Base-by-base conservation (phyloP, 768 basidiomycete species). In the Trametes cinnabarina region DNA sequence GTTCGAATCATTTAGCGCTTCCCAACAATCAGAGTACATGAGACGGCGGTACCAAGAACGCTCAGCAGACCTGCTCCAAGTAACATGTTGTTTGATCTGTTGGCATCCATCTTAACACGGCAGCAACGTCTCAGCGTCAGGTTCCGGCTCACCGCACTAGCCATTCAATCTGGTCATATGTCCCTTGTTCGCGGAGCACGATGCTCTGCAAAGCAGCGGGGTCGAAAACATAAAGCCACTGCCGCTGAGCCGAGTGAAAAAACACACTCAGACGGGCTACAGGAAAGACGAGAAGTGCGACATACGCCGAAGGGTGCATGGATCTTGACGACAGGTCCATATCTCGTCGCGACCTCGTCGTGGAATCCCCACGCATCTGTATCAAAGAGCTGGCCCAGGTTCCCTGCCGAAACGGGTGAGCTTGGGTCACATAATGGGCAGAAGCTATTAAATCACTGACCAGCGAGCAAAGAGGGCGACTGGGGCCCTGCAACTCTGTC, bases 221-320 rank as follows among this genome's bases (percentile, higher is more conserved):
- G 40, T 68, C 67, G 47, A 60, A 66, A 6, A 63, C 65, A 58
- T 66, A 67, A 0, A 70, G 62, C 52, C 63, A 63, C 20, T 58
- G 52, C 17, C 57, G 42, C 69, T 70, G 30, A 2, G 40, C 4
- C 10, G 5, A 35, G 26, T 15, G 14, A 17, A 7, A 32, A 9
- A 2, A 19, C 30, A 32, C 26, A 14, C 7, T 40, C 6, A 15
- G 37, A 39, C 37, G 25, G 26, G 23, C 2, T 4, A 1, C 17
- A 7, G 41, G 14, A 5, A 4, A 28, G 10, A 8, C 32, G 3
- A 7, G n/a, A 26, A 7, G 3, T 8, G n/a, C 0, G 8, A 51
- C 58, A 40, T 22, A 64, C 63, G 11, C 64, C 61, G 2, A 65
- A 32, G 8, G 56, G 42, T 3, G 61, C 64, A 51, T 63, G 30